Base-by-base conservation (phyloP, 352 stramenopile species). In the Pythium biforme region DNA sequence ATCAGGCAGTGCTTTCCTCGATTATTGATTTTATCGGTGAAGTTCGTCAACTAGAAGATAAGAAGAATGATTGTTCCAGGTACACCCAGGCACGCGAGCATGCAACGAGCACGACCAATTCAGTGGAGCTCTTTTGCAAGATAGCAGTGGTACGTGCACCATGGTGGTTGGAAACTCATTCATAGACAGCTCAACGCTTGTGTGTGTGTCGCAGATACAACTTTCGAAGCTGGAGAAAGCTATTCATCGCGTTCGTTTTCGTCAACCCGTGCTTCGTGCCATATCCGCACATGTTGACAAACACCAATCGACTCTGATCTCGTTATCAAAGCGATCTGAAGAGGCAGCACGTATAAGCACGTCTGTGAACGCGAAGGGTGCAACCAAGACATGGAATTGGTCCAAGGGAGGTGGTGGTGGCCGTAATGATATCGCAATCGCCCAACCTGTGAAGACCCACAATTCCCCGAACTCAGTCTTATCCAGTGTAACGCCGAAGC, bases 171-270 rank as follows among this genome's bases (percentile, higher is more conserved):
- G 17, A 43, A 1, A 43, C 37, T 31, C 6, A 2, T 43, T 12
- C 2, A n/a, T 14, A 6, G 37, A n/a, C 17, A 2, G 1, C 17
- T 19, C 17, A 43, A 4, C 12, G 37, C n/a, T n/a, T n/a, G n/a
- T n/a, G 17, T 20, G 37, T 20, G 37, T 25, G 40, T 50, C 33
- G 8, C 46, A 77, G 73, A 3, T 73, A 26, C 68, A 82, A 57
- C 47, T 76, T 64, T 60, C 75, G 19, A 91, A 81, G 47, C 61
- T 89, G 41, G 78, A 89, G 25, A 89, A 86, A 56, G 48, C 75
- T 34, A 81, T 89, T 25, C 74, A 85, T 54, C 76, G 78, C 11
- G 78, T 59, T 62, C 74, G 83, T 15, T 93, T 80, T 48, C 74
- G 76, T 11, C 72, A 82, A 37, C 65, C 73, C 5, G 54, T 84